Conservation (phyloP, 495 filamentous ascomycete species). For the Aspergillus cristatus region DNA sequence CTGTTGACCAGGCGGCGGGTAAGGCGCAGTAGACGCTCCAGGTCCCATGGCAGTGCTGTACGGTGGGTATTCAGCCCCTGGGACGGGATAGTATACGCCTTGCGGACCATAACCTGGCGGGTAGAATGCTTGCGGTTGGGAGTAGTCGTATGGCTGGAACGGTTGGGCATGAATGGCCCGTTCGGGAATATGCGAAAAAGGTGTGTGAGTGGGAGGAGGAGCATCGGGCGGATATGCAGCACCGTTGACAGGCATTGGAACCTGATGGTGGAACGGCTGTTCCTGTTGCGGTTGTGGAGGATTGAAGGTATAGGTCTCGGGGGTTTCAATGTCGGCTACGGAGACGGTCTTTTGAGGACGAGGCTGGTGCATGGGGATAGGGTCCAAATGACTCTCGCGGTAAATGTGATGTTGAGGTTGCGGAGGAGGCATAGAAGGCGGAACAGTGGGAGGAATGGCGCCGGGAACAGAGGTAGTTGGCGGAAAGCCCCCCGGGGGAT, state of each 20-base stretch:
- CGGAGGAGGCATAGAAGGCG: slow-evolving; percentile 24
- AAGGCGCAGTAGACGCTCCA: slow-evolving; percentile 45
- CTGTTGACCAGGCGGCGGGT: slow-evolving; percentile 38
- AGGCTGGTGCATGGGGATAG: slow-evolving; percentile 90
- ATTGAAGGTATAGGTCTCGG: slow-evolving; percentile 59
- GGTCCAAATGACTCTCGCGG: slow-evolving; percentile 65
- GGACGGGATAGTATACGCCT: slow-evolving; percentile 44
- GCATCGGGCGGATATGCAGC: slow-evolving; percentile 46
- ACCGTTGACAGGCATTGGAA: slow-evolving; percentile 59
- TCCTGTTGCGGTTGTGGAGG: slow-evolving; percentile 62
- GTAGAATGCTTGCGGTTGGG: slow-evolving; percentile 52
- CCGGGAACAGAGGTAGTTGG: slow-evolving; percentile 16
- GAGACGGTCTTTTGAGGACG: slow-evolving; percentile 92
- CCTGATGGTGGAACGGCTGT: slow-evolving; percentile 88
- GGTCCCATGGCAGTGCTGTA: slow-evolving; percentile 41
- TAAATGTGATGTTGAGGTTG: slow-evolving; percentile 59
- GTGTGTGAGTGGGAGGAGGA: slow-evolving; percentile 74
- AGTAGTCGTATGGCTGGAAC: slow-evolving; percentile 71
- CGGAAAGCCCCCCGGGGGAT: slow-evolving; percentile 25
- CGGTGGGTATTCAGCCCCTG: slow-evolving; percentile 26
- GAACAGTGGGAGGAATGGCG: slow-evolving; percentile 4
- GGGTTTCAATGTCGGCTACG: slow-evolving; percentile 87
- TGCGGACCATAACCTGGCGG: slow-evolving; percentile 45
- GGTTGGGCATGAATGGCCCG: slow-evolving; percentile 85
- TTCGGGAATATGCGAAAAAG: slow-evolving; percentile 89